phyloP scores from a whole-genome alignment of 1,284 basidiomycete genomes.

The Austropuccinia psidii region DNA sequence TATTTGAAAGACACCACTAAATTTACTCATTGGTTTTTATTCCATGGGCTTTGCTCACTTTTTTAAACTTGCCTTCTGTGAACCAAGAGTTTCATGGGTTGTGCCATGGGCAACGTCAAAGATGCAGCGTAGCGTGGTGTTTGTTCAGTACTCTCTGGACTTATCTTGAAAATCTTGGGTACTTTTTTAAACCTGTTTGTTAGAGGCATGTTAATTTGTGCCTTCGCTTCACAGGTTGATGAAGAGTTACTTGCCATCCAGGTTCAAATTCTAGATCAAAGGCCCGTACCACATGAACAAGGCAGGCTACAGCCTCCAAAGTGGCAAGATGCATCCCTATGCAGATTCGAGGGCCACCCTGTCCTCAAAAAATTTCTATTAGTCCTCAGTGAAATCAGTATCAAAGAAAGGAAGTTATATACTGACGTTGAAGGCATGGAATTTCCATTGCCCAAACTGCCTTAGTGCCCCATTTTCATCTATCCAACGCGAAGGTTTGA shows the following conservation, averaged over 20 bases:
- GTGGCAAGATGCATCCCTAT: conserved; percentile 31
- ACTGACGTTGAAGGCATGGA: conserved; percentile 37
- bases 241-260: conserved; percentile 15
- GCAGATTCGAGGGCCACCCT: conserved; percentile 36
- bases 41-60: too few relatives aligned
- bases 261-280: conserved; percentile 30
- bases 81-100: conserved; percentile 22
- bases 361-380: neutral
- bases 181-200: conserved; percentile 21
- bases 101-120: conserved; percentile 31
- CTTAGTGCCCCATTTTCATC: conserved; percentile 17
- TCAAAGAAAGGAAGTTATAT: neutral
- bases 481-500: conserved; percentile 39
- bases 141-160: conserved; percentile 11
- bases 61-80: conserved; percentile 1
- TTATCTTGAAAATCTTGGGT: conserved; percentile 31
- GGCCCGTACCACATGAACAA: conserved; percentile 19
- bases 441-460: conserved; percentile 35
- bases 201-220: neutral
- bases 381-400: neutral
- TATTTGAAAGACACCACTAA: too few relatives aligned
- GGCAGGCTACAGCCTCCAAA: conserved; percentile 21
- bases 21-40: too few relatives aligned
- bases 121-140: conserved; percentile 28
- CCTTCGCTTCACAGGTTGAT: neutral